Conservation (phyloP, 805 yeast species). For the Yarrowia yakushimensis region DNA sequence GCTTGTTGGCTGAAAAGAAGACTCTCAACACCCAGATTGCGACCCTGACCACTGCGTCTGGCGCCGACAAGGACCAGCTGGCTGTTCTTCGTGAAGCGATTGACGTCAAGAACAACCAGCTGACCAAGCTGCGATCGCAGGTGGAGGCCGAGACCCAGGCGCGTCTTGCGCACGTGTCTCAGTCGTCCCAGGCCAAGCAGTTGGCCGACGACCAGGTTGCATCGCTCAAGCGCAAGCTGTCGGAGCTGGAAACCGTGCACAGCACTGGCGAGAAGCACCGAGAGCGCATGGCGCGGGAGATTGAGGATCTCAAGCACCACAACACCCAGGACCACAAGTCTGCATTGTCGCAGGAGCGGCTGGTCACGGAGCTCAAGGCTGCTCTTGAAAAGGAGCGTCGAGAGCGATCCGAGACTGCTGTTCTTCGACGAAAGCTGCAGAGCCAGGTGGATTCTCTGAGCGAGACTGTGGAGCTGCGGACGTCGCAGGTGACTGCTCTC, state of each 20-base stretch:
- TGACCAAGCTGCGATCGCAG: slow-evolving; percentile 30
- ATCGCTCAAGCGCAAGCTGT: slow-evolving; percentile 30
- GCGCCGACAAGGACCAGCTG: slow-evolving; percentile 26
- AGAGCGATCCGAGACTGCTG: slow-evolving; percentile 32
- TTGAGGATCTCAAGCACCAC: slow-evolving; percentile 36
- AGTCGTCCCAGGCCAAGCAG: slow-evolving; percentile 45
- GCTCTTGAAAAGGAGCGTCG: slow-evolving; percentile 29
- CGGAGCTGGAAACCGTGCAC: slow-evolving; percentile 28
- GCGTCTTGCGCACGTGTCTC: not conserved
- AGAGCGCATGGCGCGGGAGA: slow-evolving; percentile 32
- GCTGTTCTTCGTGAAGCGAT: slow-evolving; percentile 30
- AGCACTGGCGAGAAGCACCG: slow-evolving; percentile 27
- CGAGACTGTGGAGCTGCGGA: slow-evolving; percentile 29
- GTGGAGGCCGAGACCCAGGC: slow-evolving; percentile 27
- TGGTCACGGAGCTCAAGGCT: slow-evolving; percentile 28
- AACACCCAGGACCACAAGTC: slow-evolving; percentile 31
- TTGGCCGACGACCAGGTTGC: slow-evolving; percentile 41
- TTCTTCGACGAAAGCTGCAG: slow-evolving; percentile 30
- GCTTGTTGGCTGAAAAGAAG: slow-evolving; percentile 28
- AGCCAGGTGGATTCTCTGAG: slow-evolving; percentile 29
- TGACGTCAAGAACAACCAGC: slow-evolving; percentile 28
- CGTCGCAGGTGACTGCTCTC: slow-evolving; percentile 29
- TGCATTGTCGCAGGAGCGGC: slow-evolving; percentile 30
- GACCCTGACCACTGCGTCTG: slow-evolving; percentile 24
- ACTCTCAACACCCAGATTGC: slow-evolving; percentile 29